Evolutionary conservation across 2,329 filamentous ascomycete species (phyloP), one percentile per base, ranked within the genome.

Genomic region (Cercospora sojina): DNA sequence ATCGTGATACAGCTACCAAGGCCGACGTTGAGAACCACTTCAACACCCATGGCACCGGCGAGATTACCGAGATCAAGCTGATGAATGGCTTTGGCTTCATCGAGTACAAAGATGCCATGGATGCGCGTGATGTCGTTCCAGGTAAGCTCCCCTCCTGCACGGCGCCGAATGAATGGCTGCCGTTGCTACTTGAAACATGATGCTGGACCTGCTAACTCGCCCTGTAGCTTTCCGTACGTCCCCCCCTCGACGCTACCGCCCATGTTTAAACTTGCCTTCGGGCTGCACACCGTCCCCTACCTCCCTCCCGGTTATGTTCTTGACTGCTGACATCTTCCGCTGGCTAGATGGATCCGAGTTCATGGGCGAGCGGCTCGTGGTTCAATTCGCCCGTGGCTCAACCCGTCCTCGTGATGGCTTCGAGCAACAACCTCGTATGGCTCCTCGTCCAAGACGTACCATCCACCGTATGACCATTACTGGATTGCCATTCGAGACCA

Each of bases 1-100:
- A 72, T 65, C 77, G 78, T 76, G 79, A 69, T 79, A 79, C 83
- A 96, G 93, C 92, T 83, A 97, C 93, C 82, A 98, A 98, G 85
- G 89, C 91, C 81, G 94, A 99, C 80, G 91, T 99, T 80, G 93
- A 98, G 83, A 88, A 89, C 76, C 94, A 98, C 82, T 99, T 99
- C 83, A 90, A 90, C 80, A 92, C 89, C 77, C 93, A 97, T 88
- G 95, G 94, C 79, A 94, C 93, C 74, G 95, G 95, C 80, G 93
- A 97, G 80, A 98, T 99, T 79, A 95, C 91, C 74, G 95, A 99
- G 84, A 94, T 99, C 84, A 99, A 99, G 85, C 88, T 99, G 71
- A 99, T 99, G 95, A 98, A 97, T 79, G 95, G 95, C 77, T 99
- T 99, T 79, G 95, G 95, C 79, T 99, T 99, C 85, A 97, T 99